phyloP scores from a whole-genome alignment of 73 alveolate genomes.

The Tetrahymena thermophila region DNA sequence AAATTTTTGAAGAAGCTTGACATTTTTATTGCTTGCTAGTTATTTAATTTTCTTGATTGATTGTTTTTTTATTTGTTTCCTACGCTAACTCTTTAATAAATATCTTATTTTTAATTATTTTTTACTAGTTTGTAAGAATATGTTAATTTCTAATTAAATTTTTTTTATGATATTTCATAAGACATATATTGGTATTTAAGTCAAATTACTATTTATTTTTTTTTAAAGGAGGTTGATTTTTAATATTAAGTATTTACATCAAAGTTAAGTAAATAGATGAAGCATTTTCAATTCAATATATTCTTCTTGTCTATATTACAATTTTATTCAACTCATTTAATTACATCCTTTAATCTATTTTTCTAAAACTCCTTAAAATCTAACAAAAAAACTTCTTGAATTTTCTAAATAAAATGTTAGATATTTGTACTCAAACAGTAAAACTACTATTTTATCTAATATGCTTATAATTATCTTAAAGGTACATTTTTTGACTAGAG shows the following conservation, averaged over 20 bases:
- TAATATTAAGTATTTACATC: background rate
- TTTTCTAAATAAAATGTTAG: background rate
- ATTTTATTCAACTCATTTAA: background rate
- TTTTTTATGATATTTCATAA: background rate
- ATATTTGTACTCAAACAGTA: background rate
- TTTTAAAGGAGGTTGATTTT: background rate
- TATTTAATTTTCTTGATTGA: background rate
- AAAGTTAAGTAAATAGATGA: background rate
- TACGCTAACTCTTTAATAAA: background rate
- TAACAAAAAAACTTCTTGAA: background rate
- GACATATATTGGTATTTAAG: background rate
- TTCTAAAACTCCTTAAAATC: background rate
- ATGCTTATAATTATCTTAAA: too few species aligned
- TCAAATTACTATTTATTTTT: background rate
- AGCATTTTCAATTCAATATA: background rate
- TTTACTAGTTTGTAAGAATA: background rate
- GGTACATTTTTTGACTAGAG: too few species aligned
- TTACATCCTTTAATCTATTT: background rate
- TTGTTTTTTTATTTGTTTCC: too few species aligned
- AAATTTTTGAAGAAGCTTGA: background rate
- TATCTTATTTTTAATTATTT: background rate
- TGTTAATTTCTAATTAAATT: background rate
- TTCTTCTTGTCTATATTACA: background rate
- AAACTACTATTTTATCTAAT: too few species aligned
- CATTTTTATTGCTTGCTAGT: background rate